Evolutionary conservation across 331 rosid species (phyloP), one percentile per base, ranked within the genome.

Genomic region (Rhamnella rubrinervis): DNA sequence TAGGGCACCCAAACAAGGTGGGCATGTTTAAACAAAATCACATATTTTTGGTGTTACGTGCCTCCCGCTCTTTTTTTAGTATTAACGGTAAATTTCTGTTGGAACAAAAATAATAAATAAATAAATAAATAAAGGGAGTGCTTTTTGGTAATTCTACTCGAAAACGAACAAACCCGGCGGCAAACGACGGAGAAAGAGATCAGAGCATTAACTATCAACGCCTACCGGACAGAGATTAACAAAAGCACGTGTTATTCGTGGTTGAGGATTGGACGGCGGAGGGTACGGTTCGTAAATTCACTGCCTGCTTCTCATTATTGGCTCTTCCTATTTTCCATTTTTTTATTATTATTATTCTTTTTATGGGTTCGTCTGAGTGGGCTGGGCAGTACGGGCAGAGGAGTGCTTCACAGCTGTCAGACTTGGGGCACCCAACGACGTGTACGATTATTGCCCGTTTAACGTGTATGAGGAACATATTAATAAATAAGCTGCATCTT

Each of bases 211-310:
- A 23, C 1, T 23, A 23, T 23, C 23, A 23, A 23, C 23, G 0
- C 0, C 23, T 23, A 15, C 23, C 40, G 6, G 58, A 8, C 66
- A 38, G 31, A 28, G 19, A 31, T 38, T 37, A 40, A 58, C 40
- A 20, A 50, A 74, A 57, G 56, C 86, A 78, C 76, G 83, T 74
- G 80, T 57, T 71, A 28, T 39, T 74, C 67, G 11, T 71, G 78
- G 63, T 51, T 15, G 55, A 15, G 8, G 6, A 52, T 4, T 8
- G 72, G 44, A 40, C 14, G 37, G 71, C 23, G 1, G 23, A 26
- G 74, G 71, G 6, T 10, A 65, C 37, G 14, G n/a, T 49, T 70
- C 3, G 72, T 44, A 46, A 73, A n/a, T n/a, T n/a, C n/a, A n/a
- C n/a, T n/a, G n/a, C n/a, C n/a, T n/a, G n/a, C 12, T 44, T 31